Evolutionary conservation across 2,329 filamentous ascomycete species (phyloP), one percentile per base, ranked within the genome.

Genomic region (Metarhizium humberi): DNA sequence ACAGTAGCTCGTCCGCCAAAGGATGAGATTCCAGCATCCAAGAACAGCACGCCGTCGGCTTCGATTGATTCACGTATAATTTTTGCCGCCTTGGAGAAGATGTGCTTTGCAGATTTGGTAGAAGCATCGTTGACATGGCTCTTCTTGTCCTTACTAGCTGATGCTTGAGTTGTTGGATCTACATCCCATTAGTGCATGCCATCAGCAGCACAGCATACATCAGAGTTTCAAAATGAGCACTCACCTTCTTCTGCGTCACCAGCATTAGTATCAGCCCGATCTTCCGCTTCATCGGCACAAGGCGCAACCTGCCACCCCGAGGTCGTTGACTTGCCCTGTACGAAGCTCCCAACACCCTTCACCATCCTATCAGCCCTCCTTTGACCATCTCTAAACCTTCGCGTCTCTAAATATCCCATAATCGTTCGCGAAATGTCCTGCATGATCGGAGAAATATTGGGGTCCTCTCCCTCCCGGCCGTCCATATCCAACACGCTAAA

Each of bases 61-160:
- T 73, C 70, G 4, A 78, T 63, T 0, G 73, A 71, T 38, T 75
- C 66, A 1, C 71, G 63, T 7, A 79, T 67, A 1, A 78, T 66
- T 29, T 70, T 70, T 10, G 75, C 72, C 11, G 76, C 77, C n/a
- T 73, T 74, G 0, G 71, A 69, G 50, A 77, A 75, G 4, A 76
- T 54, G 52, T 56, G 50, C 36, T 52, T 47, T 13, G 42, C 50
- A 25, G 54, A 56, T 47, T 46, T 47, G 11, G 36, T 50, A 3
- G 54, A 52, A 46, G 45, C 54, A 14, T 56, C 38, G 20, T 53
- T 53, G 5, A 56, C 50, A 29, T 45, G 38, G 13, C 18, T 20
- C 18, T 16, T 20, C 50, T 20, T 32, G 47, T 30, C 11, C 50
- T 38, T 20, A 36, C 38, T 38, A 16, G 45, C 40, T n/a, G 29